Evolutionary conservation across 768 basidiomycete species (phyloP).

Genomic region (Pleurotus eryngii): DNA sequence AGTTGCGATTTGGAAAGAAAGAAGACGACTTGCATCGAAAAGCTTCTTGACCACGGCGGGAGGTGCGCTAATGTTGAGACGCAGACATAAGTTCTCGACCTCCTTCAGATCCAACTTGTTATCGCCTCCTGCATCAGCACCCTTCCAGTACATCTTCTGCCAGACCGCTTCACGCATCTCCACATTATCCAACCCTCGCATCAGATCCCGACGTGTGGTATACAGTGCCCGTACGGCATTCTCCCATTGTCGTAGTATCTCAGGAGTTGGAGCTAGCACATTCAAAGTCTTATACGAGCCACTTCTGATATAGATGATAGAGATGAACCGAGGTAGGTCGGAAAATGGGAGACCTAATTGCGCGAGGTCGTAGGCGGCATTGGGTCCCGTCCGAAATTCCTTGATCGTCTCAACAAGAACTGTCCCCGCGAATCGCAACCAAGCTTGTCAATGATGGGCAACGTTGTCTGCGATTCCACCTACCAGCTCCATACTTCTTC

Average conservation of each 20-base stretch:
- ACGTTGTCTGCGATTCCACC: slow-evolving; percentile 47
- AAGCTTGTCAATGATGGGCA: slow-evolving; percentile 15
- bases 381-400: slow-evolving; percentile 77
- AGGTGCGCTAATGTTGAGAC: slow-evolving; percentile 62
- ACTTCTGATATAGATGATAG: slow-evolving; percentile 79
- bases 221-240: slow-evolving; percentile 31
- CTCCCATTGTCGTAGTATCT: slow-evolving; percentile 52
- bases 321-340: slow-evolving; percentile 79
- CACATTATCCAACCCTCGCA: slow-evolving; percentile 2
- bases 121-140: slow-evolving; percentile 46
- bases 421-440: slow-evolving; percentile 23
- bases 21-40: slow-evolving; percentile 47
- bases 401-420: slow-evolving; percentile 89
- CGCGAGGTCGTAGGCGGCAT: slow-evolving; percentile 72
- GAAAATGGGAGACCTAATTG: slow-evolving; percentile 68
- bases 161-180: slow-evolving; percentile 5
- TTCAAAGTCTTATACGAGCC: slow-evolving; percentile 84
- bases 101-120: slow-evolving; percentile 66
- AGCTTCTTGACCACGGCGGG: slow-evolving; percentile 47
- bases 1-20: background rate
- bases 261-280: slow-evolving; percentile 66
- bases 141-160: slow-evolving; percentile 9
- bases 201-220: background rate
- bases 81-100: slow-evolving; percentile 63
- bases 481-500: slow-evolving; percentile 59